phyloP scores from a whole-genome alignment of 495 filamentous ascomycete species.

The Glarea lozoyensis region DNA sequence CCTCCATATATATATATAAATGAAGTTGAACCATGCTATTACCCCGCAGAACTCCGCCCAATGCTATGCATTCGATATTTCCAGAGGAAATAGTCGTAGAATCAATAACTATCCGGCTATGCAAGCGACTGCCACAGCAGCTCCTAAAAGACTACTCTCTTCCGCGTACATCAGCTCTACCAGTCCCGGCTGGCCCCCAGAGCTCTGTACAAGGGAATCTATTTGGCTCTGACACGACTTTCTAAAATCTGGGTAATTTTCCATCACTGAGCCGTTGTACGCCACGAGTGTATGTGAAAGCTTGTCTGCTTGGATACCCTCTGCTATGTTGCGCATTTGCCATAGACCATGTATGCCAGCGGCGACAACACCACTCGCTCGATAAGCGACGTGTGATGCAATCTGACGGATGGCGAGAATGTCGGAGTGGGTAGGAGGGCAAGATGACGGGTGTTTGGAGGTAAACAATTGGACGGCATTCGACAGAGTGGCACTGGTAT shows the following conservation, averaged over 20 bases:
- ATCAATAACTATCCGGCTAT: conserved; percentile 16
- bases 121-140: conserved; percentile 48
- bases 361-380: conserved; percentile 55
- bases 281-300: conserved; percentile 35
- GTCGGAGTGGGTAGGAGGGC: conserved; percentile 35
- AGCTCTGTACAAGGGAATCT: conserved; percentile 32
- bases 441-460: conserved; percentile 32
- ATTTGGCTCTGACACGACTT: conserved; percentile 39
- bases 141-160: conserved; percentile 54
- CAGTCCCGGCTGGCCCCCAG: conserved; percentile 21
- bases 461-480: conserved; percentile 18
- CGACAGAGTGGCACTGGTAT: conserved; percentile 3
- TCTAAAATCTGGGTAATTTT: conserved; percentile 53
- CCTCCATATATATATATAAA: too few species aligned
- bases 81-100: too few species aligned
- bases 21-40: background rate
- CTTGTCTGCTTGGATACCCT: conserved; percentile 19
- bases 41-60: background rate
- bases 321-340: conserved; percentile 43
- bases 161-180: conserved; percentile 45
- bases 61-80: too few species aligned
- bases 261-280: conserved; percentile 57
- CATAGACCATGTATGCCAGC: conserved; percentile 54
- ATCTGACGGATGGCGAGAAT: conserved; percentile 43
- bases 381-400: conserved; percentile 45